A percentile compares a stretch with the other conserved stretches of the same genome.
Conservation (phyloP, 352 stramenopile genomes). For the Phytophthora lateralis region DNA sequence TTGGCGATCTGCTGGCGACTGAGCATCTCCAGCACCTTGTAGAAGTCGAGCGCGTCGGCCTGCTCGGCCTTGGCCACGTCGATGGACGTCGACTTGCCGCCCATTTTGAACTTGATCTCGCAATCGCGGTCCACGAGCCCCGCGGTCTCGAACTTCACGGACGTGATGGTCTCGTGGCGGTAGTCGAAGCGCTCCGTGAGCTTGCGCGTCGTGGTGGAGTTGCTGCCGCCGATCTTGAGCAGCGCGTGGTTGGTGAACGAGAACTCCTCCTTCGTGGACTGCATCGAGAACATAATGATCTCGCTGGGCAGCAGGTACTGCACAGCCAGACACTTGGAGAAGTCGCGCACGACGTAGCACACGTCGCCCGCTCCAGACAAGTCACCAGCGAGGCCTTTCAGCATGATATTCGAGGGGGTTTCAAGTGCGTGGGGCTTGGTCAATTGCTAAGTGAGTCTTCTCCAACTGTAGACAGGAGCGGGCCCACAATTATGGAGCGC, state of each 20-base stretch:
- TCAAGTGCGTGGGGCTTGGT: conserved; percentile 3
- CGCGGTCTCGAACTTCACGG: conserved; percentile 56
- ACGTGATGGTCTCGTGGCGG: conserved; percentile 32
- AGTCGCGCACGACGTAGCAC: conserved; percentile 46
- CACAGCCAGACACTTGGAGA: conserved; percentile 39
- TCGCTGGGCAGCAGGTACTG: conserved; percentile 55
- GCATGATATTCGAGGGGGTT: conserved; percentile 31
- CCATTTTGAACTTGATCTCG: conserved; percentile 65
- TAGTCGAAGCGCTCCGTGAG: conserved; percentile 55
- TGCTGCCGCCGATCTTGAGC: conserved; percentile 44
- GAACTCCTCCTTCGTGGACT: conserved; percentile 68
- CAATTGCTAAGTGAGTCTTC: conserved; percentile 10
- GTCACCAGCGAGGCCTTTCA: conserved; percentile 60
- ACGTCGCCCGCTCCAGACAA: conserved; percentile 62
- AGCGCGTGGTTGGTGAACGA: conserved; percentile 69
- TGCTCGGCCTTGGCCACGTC: conserved; percentile 57
- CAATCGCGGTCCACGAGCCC: conserved; percentile 57
- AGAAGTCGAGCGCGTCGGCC: conserved; percentile 39
- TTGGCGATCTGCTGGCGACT: conserved; percentile 48
- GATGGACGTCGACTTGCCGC: conserved; percentile 47
- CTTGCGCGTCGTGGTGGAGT: conserved; percentile 59
- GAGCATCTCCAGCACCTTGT: conserved; percentile 63
- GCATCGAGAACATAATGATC: conserved; percentile 54
- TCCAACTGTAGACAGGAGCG: not conserved
- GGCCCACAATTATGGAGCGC: no score